Conservation (phyloP, 225 moss, liverwort and hornwort genomes). For the Rhytidiadelphus loreus region DNA sequence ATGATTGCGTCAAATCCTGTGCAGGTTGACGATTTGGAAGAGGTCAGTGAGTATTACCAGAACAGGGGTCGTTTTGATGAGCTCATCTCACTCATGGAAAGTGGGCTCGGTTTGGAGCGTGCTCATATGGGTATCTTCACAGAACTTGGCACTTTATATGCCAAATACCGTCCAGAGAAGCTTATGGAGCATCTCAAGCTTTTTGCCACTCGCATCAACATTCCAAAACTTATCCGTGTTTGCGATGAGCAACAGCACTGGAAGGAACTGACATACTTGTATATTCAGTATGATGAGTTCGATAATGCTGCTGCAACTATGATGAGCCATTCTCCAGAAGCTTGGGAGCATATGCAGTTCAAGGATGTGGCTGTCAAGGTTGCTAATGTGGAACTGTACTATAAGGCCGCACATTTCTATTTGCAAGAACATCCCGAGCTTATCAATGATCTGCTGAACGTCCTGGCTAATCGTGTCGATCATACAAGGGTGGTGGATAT, state of each 20-base stretch:
- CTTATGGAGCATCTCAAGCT: conserved; percentile 99
- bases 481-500: conserved; percentile 96
- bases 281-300: conserved; percentile 98
- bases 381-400: conserved; percentile 92
- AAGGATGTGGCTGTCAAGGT: conserved; percentile 97
- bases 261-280: conserved; percentile 95
- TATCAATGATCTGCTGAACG: conserved; percentile 92
- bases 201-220: conserved; percentile 89
- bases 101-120: conserved; percentile 93
- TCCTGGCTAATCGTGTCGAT: conserved; percentile 83
- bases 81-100: conserved; percentile 97
- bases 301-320: conserved; percentile 97
- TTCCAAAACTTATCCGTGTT: conserved; percentile 94
- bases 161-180: conserved; percentile 93
- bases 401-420: conserved; percentile 92
- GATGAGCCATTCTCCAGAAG: conserved; percentile 98
- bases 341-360: conserved; percentile 99
- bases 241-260: conserved; percentile 99
- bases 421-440: conserved; percentile 92
- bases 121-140: conserved; percentile 99
- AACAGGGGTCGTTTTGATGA: conserved; percentile 91
- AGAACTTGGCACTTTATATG: conserved; percentile 90
- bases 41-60: conserved; percentile 95
- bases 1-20: not conserved
- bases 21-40: conserved; percentile 98